A percentile compares a stretch with the other conserved stretches of the same genome.
Evolutionary conservation across 805 yeast genomes (phyloP).

Genomic region (Monosporozyma siamensis): DNA sequence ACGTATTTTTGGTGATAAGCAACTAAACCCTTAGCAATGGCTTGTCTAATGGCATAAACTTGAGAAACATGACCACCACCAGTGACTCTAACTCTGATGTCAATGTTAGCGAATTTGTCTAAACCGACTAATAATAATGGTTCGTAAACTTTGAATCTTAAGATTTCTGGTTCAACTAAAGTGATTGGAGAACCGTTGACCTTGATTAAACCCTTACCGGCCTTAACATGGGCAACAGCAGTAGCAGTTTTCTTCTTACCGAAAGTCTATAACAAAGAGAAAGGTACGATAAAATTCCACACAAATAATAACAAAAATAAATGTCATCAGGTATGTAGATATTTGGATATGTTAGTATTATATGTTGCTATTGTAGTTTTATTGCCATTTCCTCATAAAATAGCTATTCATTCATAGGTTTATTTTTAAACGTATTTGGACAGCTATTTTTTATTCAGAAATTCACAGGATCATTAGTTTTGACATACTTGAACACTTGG

Average conservation of each 20-base stretch:
- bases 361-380: too few relatives aligned
- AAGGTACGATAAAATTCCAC: too few relatives aligned
- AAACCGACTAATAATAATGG: constrained; percentile 97
- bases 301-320: neutral
- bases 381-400: too few relatives aligned
- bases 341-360: neutral
- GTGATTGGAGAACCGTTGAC: constrained; percentile 99
- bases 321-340: neutral
- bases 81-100: constrained; percentile 96
- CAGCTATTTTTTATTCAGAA: too few relatives aligned
- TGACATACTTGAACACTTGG: constrained; percentile 53
- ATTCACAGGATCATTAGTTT: neutral
- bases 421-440: too few relatives aligned
- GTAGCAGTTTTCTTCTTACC: constrained; percentile 99
- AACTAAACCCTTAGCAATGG: constrained; percentile 98
- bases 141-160: constrained; percentile 99
- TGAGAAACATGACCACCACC: constrained; percentile 99
- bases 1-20: constrained; percentile 99
- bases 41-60: constrained; percentile 99
- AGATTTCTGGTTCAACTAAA: constrained; percentile 97
- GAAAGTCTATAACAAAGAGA: constrained; percentile 60
- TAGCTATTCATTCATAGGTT: too few relatives aligned
- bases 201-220: constrained; percentile 99
- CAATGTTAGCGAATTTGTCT: constrained; percentile 97
- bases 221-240: constrained; percentile 99